Conservation (phyloP, 495 filamentous ascomycete genomes). For the Aspergillus nanangensis region DNA sequence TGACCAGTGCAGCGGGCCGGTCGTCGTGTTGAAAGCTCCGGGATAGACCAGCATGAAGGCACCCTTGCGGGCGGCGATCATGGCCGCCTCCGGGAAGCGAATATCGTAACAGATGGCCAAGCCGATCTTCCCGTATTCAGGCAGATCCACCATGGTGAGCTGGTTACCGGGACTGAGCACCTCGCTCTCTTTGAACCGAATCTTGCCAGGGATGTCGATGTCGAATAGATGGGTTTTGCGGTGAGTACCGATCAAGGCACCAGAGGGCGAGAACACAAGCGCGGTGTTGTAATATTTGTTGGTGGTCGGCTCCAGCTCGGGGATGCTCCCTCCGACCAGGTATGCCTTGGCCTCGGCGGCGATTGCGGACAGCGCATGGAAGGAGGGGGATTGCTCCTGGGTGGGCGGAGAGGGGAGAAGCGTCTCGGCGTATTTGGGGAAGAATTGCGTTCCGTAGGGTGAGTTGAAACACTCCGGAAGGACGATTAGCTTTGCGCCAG, state of each 20-base stretch:
- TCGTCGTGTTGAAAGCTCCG: constrained; percentile 92
- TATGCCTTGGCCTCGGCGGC: constrained; percentile 72
- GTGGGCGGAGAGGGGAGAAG: constrained; percentile 77
- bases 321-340: constrained; percentile 89
- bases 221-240: constrained; percentile 98
- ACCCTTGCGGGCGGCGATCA: constrained; percentile 77
- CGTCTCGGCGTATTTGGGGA: constrained; percentile 86
- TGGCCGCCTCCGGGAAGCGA: constrained; percentile 91
- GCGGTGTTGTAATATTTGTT: constrained; percentile 90
- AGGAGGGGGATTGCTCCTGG: constrained; percentile 66
- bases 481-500: constrained; percentile 62
- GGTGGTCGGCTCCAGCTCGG: constrained; percentile 60
- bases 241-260: constrained; percentile 76
- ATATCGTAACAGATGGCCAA: constrained; percentile 97
- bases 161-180: constrained; percentile 79
- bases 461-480: constrained; percentile 94
- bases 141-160: constrained; percentile 75
- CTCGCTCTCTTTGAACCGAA: constrained; percentile 85
- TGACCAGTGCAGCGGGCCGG: constrained; percentile 87
- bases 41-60: constrained; percentile 87
- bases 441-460: constrained; percentile 85
- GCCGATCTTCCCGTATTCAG: constrained; percentile 79
- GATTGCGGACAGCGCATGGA: constrained; percentile 75
- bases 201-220: constrained; percentile 94
- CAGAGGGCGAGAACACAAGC: constrained; percentile 73